Evolutionary conservation across 2,329 filamentous ascomycete species (phyloP), one percentile per base, ranked within the genome.

Genomic region (Claviceps arundinis): DNA sequence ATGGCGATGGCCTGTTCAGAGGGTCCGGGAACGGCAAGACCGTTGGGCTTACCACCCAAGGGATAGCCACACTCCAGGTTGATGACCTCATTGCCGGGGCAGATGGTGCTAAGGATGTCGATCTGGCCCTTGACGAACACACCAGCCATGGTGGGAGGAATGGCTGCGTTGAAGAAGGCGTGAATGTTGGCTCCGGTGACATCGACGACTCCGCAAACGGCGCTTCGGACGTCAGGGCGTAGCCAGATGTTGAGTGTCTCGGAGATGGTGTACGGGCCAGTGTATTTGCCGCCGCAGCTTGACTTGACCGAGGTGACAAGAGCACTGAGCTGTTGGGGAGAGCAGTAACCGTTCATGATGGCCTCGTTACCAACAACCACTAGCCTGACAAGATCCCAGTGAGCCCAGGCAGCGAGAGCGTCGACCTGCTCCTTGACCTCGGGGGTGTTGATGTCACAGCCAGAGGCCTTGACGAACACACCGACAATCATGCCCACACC

Each of bases 11-110:
- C 71, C 78, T 97, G 91, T 72, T 91, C 73, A 1, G 64, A 43
- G 5, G 59, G 48, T 59, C 86, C 82, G 52, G 90, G 81, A 60
- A 87, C 73, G 54, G 89, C 89, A 19, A 64, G 64, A 55, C 87
- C 88, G 71, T 93, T 91, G 71, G 79, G 68, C 34, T 68, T 61
- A 65, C 90, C 90, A 7, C 65, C 59, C 51, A 73, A 82, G 58
- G 91, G 91, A 89, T 90, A 97, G 62, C 91, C 91, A 53, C 85
- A 87, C 82, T 97, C 91, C 60, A 94, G 76, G 72, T 91, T 88
- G 74, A 88, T 81, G 59, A 83, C 84, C 40, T 79, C 71, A 74
- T 86, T 86, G 65, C 77, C 78, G 42, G 74, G 66, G 80, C 91
- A 97, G 60, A 88, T 72, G 46, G 68, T 66, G 65, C 81, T 71